A percentile compares a stretch with the other conserved stretches of the same genome.
Evolutionary conservation across 2,329 filamentous ascomycete genomes (phyloP).

Genomic region (Raffaelea albimanens): DNA sequence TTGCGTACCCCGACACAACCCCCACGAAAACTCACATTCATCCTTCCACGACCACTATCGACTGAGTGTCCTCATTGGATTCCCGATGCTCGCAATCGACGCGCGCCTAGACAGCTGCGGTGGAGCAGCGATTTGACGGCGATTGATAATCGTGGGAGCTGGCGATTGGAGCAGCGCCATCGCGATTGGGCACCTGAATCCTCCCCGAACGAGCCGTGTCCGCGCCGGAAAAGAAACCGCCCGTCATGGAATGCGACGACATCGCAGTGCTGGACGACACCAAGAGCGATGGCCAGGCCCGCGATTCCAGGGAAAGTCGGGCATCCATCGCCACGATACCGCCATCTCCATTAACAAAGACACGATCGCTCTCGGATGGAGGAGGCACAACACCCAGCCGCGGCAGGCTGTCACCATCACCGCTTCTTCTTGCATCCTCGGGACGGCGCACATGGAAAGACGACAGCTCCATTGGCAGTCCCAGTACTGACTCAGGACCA

Average conservation of each 20-base stretch:
- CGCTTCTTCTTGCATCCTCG: conserved; percentile 44
- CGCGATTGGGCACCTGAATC: too few relatives aligned
- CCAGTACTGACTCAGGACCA: conserved; percentile 19
- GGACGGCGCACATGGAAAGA: conserved; percentile 51
- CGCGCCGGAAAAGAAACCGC: too few relatives aligned
- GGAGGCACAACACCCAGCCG: conserved; percentile 34
- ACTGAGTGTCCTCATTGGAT: too few relatives aligned
- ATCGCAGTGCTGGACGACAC: conserved; percentile 10
- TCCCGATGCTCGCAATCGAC: too few relatives aligned
- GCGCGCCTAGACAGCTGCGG: too few relatives aligned
- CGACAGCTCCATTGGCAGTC: conserved; percentile 45
- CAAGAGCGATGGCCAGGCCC: conserved; percentile 8
- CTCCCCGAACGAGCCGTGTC: too few relatives aligned
- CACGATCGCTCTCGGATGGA: conserved; percentile 57
- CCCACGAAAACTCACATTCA: too few relatives aligned
- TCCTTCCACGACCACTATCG: too few relatives aligned
- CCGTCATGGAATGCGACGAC: conserved; percentile 16
- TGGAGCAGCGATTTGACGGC: too few relatives aligned
- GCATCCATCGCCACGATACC: conserved; percentile 1
- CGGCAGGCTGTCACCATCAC: conserved; percentile 45
- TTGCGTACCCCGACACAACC: too few relatives aligned
- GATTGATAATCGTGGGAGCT: too few relatives aligned
- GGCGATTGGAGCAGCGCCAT: too few relatives aligned
- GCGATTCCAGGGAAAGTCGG: neutral
- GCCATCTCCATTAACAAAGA: conserved; percentile 38